Conservation (phyloP, 108 stramenopile species). For the Nitzschia palea region DNA sequence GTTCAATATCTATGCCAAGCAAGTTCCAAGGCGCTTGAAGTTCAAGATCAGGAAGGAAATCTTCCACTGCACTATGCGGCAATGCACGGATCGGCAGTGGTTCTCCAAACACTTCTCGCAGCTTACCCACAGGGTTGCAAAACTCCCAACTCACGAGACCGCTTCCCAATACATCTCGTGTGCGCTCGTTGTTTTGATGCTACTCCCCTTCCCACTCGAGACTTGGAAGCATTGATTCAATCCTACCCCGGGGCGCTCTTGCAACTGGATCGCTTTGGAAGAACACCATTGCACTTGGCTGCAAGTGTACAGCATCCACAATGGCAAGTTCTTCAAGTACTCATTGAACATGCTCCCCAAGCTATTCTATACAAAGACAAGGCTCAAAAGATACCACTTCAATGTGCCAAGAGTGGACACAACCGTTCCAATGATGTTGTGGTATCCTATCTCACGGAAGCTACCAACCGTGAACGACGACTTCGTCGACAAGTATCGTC, state of each 20-base stretch:
- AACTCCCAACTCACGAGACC: background rate
- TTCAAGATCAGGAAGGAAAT: slow-evolving; percentile 21
- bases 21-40: background rate
- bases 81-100: background rate
- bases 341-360: slow-evolving; percentile 7
- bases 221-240: background rate
- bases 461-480: slow-evolving; percentile 12
- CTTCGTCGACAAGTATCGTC: background rate
- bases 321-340: background rate
- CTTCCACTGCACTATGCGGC: slow-evolving; percentile 30
- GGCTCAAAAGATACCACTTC: background rate
- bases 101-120: slow-evolving; percentile 4
- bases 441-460: background rate
- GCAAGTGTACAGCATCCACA: background rate
- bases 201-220: background rate
- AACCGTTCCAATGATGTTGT: background rate
- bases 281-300: slow-evolving; percentile 10
- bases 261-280: background rate
- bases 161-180: slow-evolving; percentile 14
- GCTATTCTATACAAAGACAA: background rate
- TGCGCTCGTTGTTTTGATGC: background rate
- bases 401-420: background rate
- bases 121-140: slow-evolving; percentile 5
- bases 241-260: background rate
- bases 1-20: slow-evolving; percentile 10